Percentiles rank a stretch among this genome's conserved stretches.
Conservation (phyloP, 2,329 filamentous ascomycete species). For the Aureobasidium leucospermi region DNA sequence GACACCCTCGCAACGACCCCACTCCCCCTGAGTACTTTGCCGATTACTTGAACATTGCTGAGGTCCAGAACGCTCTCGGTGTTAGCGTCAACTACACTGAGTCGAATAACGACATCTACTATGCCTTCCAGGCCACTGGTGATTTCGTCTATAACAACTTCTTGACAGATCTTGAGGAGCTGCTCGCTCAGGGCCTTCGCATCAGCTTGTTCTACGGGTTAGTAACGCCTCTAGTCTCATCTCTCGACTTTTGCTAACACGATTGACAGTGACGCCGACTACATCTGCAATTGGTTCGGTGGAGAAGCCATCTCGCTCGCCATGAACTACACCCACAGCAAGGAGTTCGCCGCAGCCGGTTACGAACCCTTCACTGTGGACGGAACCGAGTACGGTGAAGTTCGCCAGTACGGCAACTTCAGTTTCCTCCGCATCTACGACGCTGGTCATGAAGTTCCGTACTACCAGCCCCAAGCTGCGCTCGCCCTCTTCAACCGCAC, state of each 20-base stretch:
- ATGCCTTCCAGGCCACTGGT: conserved; percentile 45
- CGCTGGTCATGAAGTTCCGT: conserved; percentile 35
- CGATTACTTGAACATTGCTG: conserved; percentile 57
- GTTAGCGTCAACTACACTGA: conserved; percentile 48
- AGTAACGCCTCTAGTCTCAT: background rate
- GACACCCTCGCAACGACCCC: conserved; percentile 48
- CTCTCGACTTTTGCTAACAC: background rate
- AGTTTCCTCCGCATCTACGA: conserved; percentile 29
- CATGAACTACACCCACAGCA: conserved; percentile 31
- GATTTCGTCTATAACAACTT: conserved; percentile 60
- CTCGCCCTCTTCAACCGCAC: conserved; percentile 32
- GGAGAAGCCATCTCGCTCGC: conserved; percentile 45
- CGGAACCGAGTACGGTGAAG: conserved; percentile 34
- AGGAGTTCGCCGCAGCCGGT: conserved; percentile 22
- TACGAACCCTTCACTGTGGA: conserved; percentile 31
- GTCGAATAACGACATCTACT: conserved; percentile 41
- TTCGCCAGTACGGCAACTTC: conserved; percentile 26
- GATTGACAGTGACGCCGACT: conserved; percentile 19
- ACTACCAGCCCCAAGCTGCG: conserved; percentile 32
- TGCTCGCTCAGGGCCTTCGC: conserved; percentile 32
- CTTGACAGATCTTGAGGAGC: conserved; percentile 34
- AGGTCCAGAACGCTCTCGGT: conserved; percentile 53
- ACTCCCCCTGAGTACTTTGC: conserved; percentile 54
- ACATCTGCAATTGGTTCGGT: conserved; percentile 35
- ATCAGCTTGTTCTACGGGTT: conserved; percentile 32